Percentiles rank a stretch among this genome's conserved stretches.
These are phyloP conservation scores for Metarhizium anisopliae DNA, from an alignment of 2,329 filamentous ascomycete species.

Conservation along the genomic window DNA sequence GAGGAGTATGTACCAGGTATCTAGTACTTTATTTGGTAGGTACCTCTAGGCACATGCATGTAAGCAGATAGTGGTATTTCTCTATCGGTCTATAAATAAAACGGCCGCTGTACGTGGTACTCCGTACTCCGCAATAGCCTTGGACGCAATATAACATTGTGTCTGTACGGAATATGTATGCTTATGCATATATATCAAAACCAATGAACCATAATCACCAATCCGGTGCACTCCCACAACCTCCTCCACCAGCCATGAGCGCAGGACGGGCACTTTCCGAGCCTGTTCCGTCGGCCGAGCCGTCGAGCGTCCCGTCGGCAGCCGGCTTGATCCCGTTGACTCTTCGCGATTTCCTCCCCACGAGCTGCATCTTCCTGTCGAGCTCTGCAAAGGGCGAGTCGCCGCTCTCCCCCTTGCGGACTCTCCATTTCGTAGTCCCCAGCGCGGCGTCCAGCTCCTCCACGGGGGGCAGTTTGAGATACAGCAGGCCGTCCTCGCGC, in stretches of 20 bases:
- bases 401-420: constrained; percentile 59
- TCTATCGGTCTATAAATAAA: too few species aligned
- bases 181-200: too few species aligned
- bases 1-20: too few species aligned
- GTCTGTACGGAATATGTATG: too few species aligned
- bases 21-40: too few species aligned
- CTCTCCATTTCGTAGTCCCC: constrained; percentile 70
- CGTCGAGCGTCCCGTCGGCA: not conserved
- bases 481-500: constrained; percentile 64
- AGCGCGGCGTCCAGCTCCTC: constrained; percentile 72
- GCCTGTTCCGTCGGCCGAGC: not conserved
- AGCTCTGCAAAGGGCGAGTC: constrained; percentile 32
- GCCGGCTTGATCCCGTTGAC: constrained; percentile 25
- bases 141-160: too few species aligned
- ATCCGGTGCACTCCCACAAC: constrained; percentile 33
- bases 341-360: constrained; percentile 21
- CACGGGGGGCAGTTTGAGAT: constrained; percentile 70
- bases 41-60: too few species aligned
- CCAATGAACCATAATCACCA: constrained; percentile 24
- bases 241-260: constrained; percentile 6
- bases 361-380: constrained; percentile 30
- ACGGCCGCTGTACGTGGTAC: too few species aligned
- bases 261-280: constrained; percentile 27
- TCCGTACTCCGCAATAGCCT: too few species aligned
- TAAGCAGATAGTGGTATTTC: too few species aligned